Evolutionary conservation across 148 eudicot genomes (phyloP).

Genomic region (Fagopyrum tataricum): DNA sequence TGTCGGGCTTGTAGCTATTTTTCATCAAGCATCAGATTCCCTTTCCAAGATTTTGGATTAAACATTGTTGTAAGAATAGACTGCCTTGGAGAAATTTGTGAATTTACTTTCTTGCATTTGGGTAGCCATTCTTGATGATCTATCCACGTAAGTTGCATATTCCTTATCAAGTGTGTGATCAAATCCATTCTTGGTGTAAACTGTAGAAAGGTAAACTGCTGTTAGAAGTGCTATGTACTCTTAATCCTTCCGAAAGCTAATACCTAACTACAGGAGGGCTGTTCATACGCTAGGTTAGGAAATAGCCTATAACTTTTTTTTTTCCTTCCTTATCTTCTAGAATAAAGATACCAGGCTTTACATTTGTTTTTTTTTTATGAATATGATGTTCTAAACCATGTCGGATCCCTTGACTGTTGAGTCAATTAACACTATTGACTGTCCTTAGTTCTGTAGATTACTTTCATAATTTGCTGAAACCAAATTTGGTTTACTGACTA

Average conservation of each 20-base stretch:
- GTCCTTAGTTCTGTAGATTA: neutral
- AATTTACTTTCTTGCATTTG: neutral
- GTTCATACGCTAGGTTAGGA: neutral
- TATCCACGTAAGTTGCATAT: neutral
- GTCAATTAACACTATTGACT: neutral
- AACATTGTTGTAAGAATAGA: neutral
- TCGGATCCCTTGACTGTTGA: neutral
- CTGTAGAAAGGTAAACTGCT: neutral
- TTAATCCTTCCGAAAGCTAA: neutral
- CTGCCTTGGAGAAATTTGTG: neutral
- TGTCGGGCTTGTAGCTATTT: neutral
- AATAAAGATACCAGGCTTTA: neutral
- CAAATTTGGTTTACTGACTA: constrained; percentile 24
- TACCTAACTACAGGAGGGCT: neutral
- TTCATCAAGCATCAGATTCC: neutral
- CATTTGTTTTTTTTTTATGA: neutral
- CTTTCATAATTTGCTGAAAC: constrained; percentile 16
- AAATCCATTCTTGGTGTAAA: neutral
- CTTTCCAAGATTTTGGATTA: neutral
- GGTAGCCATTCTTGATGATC: neutral
- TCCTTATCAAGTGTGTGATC: neutral
- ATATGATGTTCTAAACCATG: neutral
- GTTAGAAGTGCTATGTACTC: neutral
- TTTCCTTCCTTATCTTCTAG: neutral
- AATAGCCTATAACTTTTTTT: neutral